Conservation (phyloP, 78 protist genomes). For the Monosiga brevicollis region DNA sequence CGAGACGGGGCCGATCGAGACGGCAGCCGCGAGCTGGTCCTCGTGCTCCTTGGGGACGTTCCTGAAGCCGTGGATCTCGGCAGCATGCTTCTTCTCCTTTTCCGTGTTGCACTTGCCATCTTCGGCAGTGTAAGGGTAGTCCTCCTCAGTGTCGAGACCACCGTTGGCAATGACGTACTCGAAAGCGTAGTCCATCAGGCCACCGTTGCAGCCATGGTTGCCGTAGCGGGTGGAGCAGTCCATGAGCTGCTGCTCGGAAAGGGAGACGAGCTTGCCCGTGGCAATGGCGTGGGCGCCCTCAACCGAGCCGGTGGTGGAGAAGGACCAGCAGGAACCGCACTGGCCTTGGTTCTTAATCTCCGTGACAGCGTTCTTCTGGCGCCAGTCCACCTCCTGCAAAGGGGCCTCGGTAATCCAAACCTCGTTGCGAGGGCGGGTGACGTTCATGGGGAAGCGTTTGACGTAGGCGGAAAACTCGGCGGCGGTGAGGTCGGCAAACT, state of each 20-base stretch:
- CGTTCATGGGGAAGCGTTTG: not conserved
- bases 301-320: slow-evolving; percentile 15
- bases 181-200: no score
- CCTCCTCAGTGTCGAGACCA: not conserved
- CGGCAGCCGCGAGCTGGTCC: slow-evolving; percentile 23
- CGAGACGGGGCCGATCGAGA: slow-evolving; percentile 44
- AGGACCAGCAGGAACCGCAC: slow-evolving; percentile 38
- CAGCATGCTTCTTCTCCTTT: not conserved
- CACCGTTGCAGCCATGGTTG: not conserved
- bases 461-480: slow-evolving; percentile 30
- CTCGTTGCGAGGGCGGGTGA: not conserved
- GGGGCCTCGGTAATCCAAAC: not conserved
- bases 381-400: slow-evolving; percentile 22
- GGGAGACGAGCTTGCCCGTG: not conserved
- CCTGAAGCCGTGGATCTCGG: no score
- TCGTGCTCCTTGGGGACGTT: not conserved
- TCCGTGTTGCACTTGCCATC: slow-evolving; percentile 1
- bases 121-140: not conserved
- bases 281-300: slow-evolving; percentile 27
- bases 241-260: not conserved
- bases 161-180: not conserved
- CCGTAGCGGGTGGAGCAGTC: not conserved
- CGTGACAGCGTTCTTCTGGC: slow-evolving; percentile 20
- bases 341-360: slow-evolving; percentile 41
- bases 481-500: slow-evolving; percentile 36